Conservation (phyloP, 305 asterid species). For the Fraxinus paxiana region DNA sequence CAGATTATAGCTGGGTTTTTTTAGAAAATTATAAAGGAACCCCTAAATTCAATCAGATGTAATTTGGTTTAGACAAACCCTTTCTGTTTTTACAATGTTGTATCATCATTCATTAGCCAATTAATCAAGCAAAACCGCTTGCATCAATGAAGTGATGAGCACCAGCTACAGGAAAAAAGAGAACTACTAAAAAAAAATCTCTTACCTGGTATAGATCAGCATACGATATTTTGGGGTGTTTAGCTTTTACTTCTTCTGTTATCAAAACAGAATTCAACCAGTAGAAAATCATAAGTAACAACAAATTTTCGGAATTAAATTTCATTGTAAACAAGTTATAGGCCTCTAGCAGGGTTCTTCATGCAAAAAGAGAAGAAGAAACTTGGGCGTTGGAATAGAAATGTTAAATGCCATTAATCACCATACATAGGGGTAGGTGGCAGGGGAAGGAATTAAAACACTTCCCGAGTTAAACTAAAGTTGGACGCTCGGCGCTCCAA, state of each 20-base stretch:
- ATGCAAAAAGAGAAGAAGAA: background rate
- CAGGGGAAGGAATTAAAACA: background rate
- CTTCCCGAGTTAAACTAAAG: background rate
- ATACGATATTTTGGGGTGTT: constrained; percentile 61
- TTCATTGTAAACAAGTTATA: background rate
- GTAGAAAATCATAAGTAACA: constrained; percentile 11
- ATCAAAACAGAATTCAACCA: constrained; percentile 17
- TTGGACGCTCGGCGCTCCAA: background rate
- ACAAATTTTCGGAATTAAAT: background rate
- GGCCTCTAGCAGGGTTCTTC: background rate
- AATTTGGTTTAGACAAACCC: background rate
- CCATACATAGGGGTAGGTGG: background rate
- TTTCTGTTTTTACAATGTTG: background rate
- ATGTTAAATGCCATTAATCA: background rate
- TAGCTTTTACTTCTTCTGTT: constrained; percentile 68
- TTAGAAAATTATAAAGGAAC: constrained; percentile 7
- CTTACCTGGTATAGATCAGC: constrained; percentile 91
- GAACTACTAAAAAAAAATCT: background rate
- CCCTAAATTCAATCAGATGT: background rate
- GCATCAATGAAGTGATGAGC: constrained; percentile 1
- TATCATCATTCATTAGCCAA: background rate
- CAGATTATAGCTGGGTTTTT: background rate
- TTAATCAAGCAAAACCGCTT: background rate
- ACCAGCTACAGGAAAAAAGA: background rate
- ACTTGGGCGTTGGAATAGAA: background rate